These are phyloP conservation scores for Debaryomyces coudertii DNA, from an alignment of 1,139 yeast genomes.

Conservation along the genomic window DNA sequence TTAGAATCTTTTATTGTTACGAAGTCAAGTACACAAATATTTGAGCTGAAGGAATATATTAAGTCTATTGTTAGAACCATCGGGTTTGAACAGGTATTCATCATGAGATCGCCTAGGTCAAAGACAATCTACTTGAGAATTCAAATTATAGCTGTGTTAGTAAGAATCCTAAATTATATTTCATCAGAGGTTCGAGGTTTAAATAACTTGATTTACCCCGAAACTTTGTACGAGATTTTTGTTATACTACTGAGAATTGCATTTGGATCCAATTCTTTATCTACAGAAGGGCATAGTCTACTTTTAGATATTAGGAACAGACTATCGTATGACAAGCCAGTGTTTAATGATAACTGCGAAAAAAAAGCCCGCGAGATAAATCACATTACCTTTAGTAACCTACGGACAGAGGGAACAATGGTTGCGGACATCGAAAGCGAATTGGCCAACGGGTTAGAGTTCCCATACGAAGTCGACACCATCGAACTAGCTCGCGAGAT, in stretches of 20 bases:
- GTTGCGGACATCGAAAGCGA: slow-evolving; percentile 43
- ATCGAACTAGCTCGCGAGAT: slow-evolving; percentile 74
- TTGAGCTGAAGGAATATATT: slow-evolving; percentile 42
- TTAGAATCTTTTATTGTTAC: slow-evolving; percentile 47
- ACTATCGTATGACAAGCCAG: slow-evolving; percentile 24
- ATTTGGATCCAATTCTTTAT: slow-evolving; percentile 49
- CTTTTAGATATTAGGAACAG: slow-evolving; percentile 31
- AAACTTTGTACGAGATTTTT: slow-evolving; percentile 50
- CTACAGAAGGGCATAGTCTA: slow-evolving; percentile 39
- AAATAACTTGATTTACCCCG: slow-evolving; percentile 40
- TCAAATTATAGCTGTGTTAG: slow-evolving; percentile 43
- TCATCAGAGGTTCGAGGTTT: slow-evolving; percentile 35
- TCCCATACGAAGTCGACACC: slow-evolving; percentile 63
- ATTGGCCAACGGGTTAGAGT: slow-evolving; percentile 60
- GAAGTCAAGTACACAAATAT: slow-evolving; percentile 31
- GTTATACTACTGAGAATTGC: slow-evolving; percentile 61
- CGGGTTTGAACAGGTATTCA: slow-evolving; percentile 54
- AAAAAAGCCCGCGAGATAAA: slow-evolving; percentile 41
- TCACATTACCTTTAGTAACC: slow-evolving; percentile 26
- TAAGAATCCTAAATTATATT: slow-evolving; percentile 37
- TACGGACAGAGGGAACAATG: slow-evolving; percentile 13
- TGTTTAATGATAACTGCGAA: slow-evolving; percentile 51
- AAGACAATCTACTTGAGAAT: slow-evolving; percentile 43
- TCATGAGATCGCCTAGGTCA: slow-evolving; percentile 53
- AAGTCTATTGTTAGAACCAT: slow-evolving; percentile 49